These are phyloP conservation scores for Xylaria sp. DNA, from an alignment of 2,329 filamentous ascomycete genomes.

Conservation along the genomic window DNA sequence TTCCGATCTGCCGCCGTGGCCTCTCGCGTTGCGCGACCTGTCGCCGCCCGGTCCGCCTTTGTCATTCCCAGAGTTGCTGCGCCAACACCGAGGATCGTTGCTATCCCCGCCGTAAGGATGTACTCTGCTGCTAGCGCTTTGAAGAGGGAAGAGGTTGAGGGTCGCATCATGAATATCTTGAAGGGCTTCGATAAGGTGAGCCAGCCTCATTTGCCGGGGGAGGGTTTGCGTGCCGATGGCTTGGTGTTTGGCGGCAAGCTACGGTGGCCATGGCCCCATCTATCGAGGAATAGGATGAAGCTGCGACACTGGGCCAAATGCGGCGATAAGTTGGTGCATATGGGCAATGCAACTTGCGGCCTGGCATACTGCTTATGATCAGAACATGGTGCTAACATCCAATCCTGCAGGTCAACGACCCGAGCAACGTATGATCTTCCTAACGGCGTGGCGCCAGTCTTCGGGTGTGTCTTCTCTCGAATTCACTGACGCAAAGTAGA, in stretches of 20 bases:
- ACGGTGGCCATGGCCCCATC: neutral
- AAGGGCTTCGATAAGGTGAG: slow-evolving; percentile 96
- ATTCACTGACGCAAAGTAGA: slow-evolving; percentile 63
- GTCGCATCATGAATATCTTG: slow-evolving; percentile 90
- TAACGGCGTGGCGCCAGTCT: neutral
- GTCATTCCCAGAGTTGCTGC: slow-evolving; percentile 40
- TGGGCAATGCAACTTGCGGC: slow-evolving; percentile 1
- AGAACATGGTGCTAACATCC: slow-evolving; percentile 41
- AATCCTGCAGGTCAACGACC: slow-evolving; percentile 71
- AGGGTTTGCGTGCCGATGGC: neutral
- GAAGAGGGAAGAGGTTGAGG: slow-evolving; percentile 85
- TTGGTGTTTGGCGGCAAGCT: neutral
- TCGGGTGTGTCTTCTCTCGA: neutral
- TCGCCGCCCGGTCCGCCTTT: slow-evolving; percentile 68
- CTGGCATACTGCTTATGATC: neutral
- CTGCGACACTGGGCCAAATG: neutral
- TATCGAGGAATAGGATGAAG: neutral
- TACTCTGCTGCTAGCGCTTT: slow-evolving; percentile 88
- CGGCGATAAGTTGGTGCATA: slow-evolving; percentile 23
- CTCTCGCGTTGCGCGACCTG: slow-evolving; percentile 67
- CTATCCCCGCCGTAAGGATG: slow-evolving; percentile 77
- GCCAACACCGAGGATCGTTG: slow-evolving; percentile 68
- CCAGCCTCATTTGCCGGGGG: slow-evolving; percentile 45
- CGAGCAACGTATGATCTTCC: slow-evolving; percentile 65
- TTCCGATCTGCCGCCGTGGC: slow-evolving; percentile 77